These are phyloP conservation scores for Schizochytrium sp. DNA, from an alignment of 108 stramenopile genomes.

Conservation along the genomic window DNA sequence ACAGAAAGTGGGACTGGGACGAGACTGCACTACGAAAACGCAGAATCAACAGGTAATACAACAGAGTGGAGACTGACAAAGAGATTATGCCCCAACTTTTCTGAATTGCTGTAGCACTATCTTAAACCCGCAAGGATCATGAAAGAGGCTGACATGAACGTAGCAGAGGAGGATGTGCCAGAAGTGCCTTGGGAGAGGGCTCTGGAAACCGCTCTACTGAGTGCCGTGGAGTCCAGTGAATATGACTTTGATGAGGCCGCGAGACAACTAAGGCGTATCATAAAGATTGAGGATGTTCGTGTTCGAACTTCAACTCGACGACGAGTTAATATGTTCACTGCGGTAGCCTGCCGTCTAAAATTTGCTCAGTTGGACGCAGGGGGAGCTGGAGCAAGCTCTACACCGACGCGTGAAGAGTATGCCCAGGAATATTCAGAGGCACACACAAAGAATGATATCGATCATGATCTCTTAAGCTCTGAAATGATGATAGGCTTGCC, in stretches of 20 bases:
- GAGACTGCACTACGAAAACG: no score
- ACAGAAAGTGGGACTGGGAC: no score
- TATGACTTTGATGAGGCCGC: slow-evolving; percentile 55
- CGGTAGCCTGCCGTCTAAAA: slow-evolving; percentile 35
- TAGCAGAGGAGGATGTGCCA: not conserved
- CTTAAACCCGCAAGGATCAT: not conserved
- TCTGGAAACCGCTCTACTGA: not conserved
- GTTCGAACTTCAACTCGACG: slow-evolving; percentile 33
- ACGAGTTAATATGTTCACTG: not conserved
- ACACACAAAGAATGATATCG: not conserved
- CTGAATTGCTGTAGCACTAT: not conserved
- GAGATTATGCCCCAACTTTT: no score
- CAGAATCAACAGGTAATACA: no score
- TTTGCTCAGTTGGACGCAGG: slow-evolving; percentile 4
- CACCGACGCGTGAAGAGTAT: not conserved
- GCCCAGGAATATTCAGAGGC: not conserved
- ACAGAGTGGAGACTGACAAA: no score
- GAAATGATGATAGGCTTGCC: not conserved
- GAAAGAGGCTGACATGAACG: not conserved
- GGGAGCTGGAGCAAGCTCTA: no score
- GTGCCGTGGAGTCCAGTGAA: not conserved
- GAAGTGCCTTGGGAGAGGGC: not conserved
- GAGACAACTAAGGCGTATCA: not conserved
- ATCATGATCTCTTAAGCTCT: not conserved
- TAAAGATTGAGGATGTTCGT: slow-evolving; percentile 8